These are phyloP conservation scores for Salisapilia sapeloensis DNA, from an alignment of 352 stramenopile species.

Conservation along the genomic window DNA sequence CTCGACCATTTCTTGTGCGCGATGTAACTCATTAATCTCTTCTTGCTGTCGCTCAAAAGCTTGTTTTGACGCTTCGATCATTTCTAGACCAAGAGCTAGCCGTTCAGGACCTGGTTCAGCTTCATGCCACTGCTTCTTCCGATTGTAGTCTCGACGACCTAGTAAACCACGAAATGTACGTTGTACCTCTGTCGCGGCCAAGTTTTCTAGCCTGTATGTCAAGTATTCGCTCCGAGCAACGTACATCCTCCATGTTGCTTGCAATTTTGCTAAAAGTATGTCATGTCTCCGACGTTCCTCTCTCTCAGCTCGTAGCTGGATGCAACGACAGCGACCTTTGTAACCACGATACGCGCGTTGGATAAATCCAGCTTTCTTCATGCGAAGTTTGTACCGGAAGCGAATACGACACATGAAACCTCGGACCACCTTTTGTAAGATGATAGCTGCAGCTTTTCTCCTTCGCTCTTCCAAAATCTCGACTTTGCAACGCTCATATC, in stretches of 20 bases:
- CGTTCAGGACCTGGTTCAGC: constrained; percentile 78
- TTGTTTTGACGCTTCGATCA: constrained; percentile 88
- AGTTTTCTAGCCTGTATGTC: constrained; percentile 27
- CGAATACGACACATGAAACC: constrained; percentile 35
- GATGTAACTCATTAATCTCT: constrained; percentile 85
- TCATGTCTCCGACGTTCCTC: constrained; percentile 23
- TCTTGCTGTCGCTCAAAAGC: constrained; percentile 85
- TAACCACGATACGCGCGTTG: constrained; percentile 66
- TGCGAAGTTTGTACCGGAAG: constrained; percentile 21
- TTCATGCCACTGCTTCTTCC: constrained; percentile 77
- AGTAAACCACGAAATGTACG: constrained; percentile 77
- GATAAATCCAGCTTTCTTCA: constrained; percentile 23
- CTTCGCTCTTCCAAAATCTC: constrained; percentile 6
- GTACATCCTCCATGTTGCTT: constrained; percentile 83
- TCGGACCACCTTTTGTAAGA: constrained; percentile 50
- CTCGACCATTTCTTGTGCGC: constrained; percentile 81
- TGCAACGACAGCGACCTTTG: constrained; percentile 19
- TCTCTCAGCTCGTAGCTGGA: constrained; percentile 18
- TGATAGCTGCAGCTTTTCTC: constrained; percentile 11
- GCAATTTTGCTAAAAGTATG: constrained; percentile 54
- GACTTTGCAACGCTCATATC: constrained; percentile 13
- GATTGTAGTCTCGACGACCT: constrained; percentile 35
- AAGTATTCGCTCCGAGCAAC: constrained; percentile 47
- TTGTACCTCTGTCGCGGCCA: constrained; percentile 84
- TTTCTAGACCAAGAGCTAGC: constrained; percentile 73